Evolutionary conservation across 108 stramenopile genomes (phyloP), one percentile per base, ranked within the genome.

Genomic region (Nitzschia sp.): DNA sequence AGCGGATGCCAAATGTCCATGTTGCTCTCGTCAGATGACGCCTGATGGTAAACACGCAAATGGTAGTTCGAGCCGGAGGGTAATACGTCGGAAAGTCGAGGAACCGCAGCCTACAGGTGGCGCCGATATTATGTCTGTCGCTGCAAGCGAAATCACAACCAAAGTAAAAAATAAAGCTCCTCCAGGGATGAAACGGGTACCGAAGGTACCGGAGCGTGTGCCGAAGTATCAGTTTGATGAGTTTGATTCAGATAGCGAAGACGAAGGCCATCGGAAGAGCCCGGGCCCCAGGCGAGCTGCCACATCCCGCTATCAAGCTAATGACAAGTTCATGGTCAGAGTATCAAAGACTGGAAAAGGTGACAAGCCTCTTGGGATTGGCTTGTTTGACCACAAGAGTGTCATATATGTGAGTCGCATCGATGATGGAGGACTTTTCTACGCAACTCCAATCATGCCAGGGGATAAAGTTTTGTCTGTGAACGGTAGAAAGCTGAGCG

Each of bases 211-310:
- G 0, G 47, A 50, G 9, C 47, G 29, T 1, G 33, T 22, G 22
- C 6, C 28, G 19, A 68, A 55, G 9, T 68, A 68, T 35, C 25
- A 68, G 13, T 9, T 56, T 13, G 66, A 54, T 44, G 66, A 68
- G 16, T 68, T 34, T n/a, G 41, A 68, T 36, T 68, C 66, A 1
- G 59, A 59, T 34, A 59, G 45, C 45, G 66, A 57, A 11, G 66
- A 68, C n/a, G 66, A 60, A 16, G 38, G 44, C 17, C 63, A 53
- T 67, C 26, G 38, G 15, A 53, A 32, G 17, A 35, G 50, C 31
- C 29, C 3, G 28, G 9, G 9, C 13, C 9, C 38, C 38, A 41
- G 47, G 1, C 50, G 48, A 4, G 31, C 1, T 1, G 15, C 33
- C 2, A 30, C 17, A 5, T 27, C 26, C 16, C 22, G 29, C 9